A percentile compares a stretch with the other conserved stretches of the same genome.
Evolutionary conservation across 225 moss, liverwort and hornwort genomes (phyloP).

Genomic region (Pleurozium schreberi): DNA sequence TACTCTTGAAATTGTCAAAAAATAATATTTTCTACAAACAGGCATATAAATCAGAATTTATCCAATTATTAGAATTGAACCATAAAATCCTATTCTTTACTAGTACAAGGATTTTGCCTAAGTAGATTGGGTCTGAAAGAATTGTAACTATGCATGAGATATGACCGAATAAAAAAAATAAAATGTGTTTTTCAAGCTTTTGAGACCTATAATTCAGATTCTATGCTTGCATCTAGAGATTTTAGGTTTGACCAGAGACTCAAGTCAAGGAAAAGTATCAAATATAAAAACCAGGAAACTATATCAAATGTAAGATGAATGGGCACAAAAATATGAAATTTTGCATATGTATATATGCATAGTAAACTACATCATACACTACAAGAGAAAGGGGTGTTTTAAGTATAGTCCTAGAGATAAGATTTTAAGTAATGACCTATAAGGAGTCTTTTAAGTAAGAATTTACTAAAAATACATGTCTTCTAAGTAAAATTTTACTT

Average conservation of each 20-base stretch:
- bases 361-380: too few relatives aligned
- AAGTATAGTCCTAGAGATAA: too few relatives aligned
- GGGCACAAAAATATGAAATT: neutral
- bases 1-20: fast-evolving
- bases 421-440: too few relatives aligned
- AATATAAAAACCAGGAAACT: too few relatives aligned
- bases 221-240: neutral
- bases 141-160: neutral
- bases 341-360: too few relatives aligned
- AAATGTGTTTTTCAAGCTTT: neutral
- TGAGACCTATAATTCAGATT: too few relatives aligned
- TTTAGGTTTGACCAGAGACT: neutral
- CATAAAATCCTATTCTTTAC: fast-evolving
- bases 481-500: too few relatives aligned
- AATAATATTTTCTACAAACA: neutral
- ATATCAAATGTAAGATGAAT: neutral
- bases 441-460: too few relatives aligned
- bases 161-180: fast-evolving
- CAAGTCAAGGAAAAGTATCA: too few relatives aligned
- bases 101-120: neutral
- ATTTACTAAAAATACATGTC: too few relatives aligned
- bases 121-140: neutral
- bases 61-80: fast-evolving
- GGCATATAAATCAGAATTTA: neutral
- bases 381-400: too few relatives aligned